These are phyloP conservation scores for Vitis amurensis DNA, from an alignment of 164 flowering plant species.

Conservation along the genomic window DNA sequence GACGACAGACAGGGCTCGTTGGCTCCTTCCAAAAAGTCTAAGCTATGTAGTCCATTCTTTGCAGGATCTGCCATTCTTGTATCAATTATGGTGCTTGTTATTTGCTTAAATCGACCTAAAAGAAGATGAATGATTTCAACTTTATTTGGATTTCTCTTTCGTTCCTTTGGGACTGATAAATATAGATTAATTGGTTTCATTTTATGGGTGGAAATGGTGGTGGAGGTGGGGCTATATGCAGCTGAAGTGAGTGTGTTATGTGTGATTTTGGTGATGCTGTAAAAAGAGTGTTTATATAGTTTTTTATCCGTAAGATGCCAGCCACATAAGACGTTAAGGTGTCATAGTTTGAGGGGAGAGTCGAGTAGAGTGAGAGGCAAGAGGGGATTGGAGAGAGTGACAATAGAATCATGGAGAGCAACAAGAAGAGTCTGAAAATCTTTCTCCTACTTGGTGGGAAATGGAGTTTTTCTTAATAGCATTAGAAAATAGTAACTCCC, in stretches of 20 bases:
- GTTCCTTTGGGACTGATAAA: too few species aligned
- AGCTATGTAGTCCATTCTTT: slow-evolving; percentile 18
- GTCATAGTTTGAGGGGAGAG: too few species aligned
- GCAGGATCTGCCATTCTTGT: slow-evolving; percentile 42
- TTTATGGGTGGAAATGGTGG: slow-evolving; percentile 32
- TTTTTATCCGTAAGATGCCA: too few species aligned
- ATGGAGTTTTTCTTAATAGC: too few species aligned
- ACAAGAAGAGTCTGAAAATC: too few species aligned
- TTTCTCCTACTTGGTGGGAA: too few species aligned
- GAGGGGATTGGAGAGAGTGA: too few species aligned
- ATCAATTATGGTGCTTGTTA: slow-evolving; percentile 30
- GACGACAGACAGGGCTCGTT: background rate
- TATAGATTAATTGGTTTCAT: slow-evolving; percentile 13
- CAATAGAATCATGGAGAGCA: too few species aligned
- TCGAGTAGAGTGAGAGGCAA: too few species aligned
- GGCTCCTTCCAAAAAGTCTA: background rate
- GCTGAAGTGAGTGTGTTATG: slow-evolving; percentile 29
- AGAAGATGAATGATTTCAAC: slow-evolving; percentile 4
- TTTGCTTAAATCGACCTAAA: slow-evolving; percentile 22
- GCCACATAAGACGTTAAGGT: background rate
- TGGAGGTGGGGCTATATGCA: slow-evolving; percentile 35
- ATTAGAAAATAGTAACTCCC: too few species aligned
- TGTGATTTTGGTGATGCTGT: slow-evolving; percentile 34
- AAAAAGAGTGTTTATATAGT: background rate
- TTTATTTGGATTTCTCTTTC: too few species aligned